Base-by-base conservation (phyloP, 108 stramenopile species). In the Cyclotella kingstonii region DNA sequence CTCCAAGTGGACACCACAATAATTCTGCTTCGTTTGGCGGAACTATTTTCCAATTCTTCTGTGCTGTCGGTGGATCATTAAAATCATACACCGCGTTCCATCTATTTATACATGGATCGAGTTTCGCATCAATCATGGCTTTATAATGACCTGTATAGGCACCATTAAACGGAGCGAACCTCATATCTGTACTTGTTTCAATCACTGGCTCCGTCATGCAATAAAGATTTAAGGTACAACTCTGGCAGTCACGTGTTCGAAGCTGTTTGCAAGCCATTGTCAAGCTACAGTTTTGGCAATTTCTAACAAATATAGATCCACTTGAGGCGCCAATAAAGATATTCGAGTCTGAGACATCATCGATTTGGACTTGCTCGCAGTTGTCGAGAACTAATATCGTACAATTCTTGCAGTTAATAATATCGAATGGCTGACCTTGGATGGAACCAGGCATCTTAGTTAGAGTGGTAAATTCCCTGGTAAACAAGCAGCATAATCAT, bases 1-100 rank as follows among this genome's bases (percentile, higher is more conserved):
- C 28, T 25, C 70, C 70, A 25, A 64, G 70, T 26, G 70, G 70
- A 28, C 43, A 71, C 70, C 70, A 71, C 46, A 64, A 15, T 12
- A 43, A 26, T 19, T 41, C 56, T 66, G 59, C 45, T 34, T 77
- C 65, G 0, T 61, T 38, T 33, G 45, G 41, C 22, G 21, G 36
- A 30, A 77, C 26, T 30, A 71, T 51, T 9, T 41, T 42, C 78
- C 78, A 79, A 57, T 79, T 74, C 11, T 51, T 45, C 9, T 47
- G 33, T 18, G 78, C 66, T 25, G 62, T 68, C 1, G 60, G 63
- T 50, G 69, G 80, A 54, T 89, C 86, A 57, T 89, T 89, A 54
- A 89, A 89, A 61, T 91, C 90, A 36, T 78, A 87, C n/a, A 91
- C 76, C 9, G 68, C 77, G 40, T 60, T 73, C 87, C 87, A 91